These are phyloP conservation scores for Cutaneotrichosporon mucoides DNA, from an alignment of 1,284 basidiomycete species.

Conservation along the genomic window DNA sequence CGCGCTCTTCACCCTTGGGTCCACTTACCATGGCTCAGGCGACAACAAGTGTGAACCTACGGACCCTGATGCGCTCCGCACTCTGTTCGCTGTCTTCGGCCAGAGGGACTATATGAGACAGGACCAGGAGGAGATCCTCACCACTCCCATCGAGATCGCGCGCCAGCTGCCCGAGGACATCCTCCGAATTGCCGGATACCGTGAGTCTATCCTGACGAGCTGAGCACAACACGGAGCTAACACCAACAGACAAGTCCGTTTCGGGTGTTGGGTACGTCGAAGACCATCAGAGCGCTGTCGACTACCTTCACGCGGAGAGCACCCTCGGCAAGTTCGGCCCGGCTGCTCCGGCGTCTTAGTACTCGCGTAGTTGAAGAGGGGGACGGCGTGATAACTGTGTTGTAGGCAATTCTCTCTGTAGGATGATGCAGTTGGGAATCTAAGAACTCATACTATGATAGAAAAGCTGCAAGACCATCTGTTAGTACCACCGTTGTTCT, in stretches of 20 bases:
- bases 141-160: background rate
- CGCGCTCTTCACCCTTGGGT: background rate
- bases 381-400: no score
- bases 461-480: no score
- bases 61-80: background rate
- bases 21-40: background rate
- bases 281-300: background rate
- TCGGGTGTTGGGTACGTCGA: background rate
- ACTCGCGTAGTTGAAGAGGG: no score
- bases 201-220: background rate
- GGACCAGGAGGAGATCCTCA: background rate
- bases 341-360: no score
- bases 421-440: no score
- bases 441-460: no score
- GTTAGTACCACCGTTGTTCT: no score
- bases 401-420: no score
- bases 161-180: background rate
- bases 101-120: background rate
- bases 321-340: background rate
- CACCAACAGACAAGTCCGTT: background rate
- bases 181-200: background rate
- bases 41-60: background rate
- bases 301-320: background rate
- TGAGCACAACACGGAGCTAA: background rate
- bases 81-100: background rate